Conservation (phyloP, 2,329 filamentous ascomycete genomes). For the Gnomoniopsis sp. region DNA sequence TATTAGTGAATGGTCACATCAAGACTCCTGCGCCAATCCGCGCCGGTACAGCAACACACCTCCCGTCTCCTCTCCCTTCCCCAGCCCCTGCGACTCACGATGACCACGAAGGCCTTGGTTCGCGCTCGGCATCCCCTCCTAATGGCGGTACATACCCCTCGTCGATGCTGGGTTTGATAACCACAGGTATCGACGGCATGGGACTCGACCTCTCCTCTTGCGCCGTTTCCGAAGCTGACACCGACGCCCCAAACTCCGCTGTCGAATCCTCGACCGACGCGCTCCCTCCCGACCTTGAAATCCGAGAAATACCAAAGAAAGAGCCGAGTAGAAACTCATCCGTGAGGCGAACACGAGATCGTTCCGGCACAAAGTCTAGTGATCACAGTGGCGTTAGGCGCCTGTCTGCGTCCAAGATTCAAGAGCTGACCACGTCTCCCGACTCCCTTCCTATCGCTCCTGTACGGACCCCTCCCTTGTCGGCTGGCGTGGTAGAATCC, state of each 20-base stretch:
- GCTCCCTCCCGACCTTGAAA: background rate
- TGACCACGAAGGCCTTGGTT: background rate
- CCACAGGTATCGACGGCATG: background rate
- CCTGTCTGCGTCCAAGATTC: conserved; percentile 56
- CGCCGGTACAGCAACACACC: background rate
- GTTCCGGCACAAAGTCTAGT: conserved; percentile 29
- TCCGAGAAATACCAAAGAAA: conserved; percentile 4
- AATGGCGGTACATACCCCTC: background rate
- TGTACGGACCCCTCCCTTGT: conserved; percentile 35
- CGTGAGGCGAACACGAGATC: conserved; percentile 19
- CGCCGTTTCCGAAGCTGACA: conserved; percentile 18
- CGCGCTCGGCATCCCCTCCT: background rate
- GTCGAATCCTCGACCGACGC: conserved; percentile 11
- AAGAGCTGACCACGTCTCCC: conserved; percentile 53
- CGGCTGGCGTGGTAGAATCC: conserved; percentile 34
- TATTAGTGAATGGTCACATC: background rate
- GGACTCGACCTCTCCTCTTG: conserved; percentile 10
- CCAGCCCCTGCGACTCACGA: background rate
- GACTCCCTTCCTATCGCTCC: conserved; percentile 56
- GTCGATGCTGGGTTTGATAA: background rate
- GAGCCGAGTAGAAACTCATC: conserved; percentile 10
- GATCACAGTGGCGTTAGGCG: conserved; percentile 44
- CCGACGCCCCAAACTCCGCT: conserved; percentile 9
- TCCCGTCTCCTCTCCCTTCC: conserved; percentile 7
- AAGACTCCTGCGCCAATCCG: background rate